Evolutionary conservation across 129 eudicot genomes (phyloP).

Genomic region (Artemisia tridentata): DNA sequence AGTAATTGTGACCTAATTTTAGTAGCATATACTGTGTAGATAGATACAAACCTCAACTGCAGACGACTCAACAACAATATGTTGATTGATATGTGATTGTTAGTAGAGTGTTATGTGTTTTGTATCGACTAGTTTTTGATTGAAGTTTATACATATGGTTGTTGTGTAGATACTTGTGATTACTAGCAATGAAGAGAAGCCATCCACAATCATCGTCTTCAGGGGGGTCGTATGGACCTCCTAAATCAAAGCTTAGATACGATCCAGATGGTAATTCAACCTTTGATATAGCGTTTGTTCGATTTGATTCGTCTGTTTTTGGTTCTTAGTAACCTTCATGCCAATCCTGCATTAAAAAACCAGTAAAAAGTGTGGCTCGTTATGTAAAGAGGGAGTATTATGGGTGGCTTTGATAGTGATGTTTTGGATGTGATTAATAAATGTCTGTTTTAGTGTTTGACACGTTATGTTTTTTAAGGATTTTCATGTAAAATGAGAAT

Average conservation of each 20-base stretch:
- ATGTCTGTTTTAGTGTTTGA: too few relatives aligned
- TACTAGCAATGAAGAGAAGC: conserved; percentile 62
- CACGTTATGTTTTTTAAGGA: too few relatives aligned
- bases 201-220: conserved; percentile 68
- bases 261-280: conserved; percentile 48
- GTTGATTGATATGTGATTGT: too few relatives aligned
- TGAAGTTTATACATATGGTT: background rate
- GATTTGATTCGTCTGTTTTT: background rate
- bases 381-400: background rate
- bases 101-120: too few relatives aligned
- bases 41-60: too few relatives aligned
- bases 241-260: conserved; percentile 67
- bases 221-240: conserved; percentile 53
- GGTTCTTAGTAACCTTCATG: background rate
- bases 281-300: too few relatives aligned
- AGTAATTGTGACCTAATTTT: too few relatives aligned
- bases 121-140: background rate
- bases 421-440: too few relatives aligned
- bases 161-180: conserved; percentile 8
- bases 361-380: background rate
- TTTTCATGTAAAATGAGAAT: too few relatives aligned
- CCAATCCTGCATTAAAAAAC: background rate
- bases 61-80: too few relatives aligned
- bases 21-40: too few relatives aligned
- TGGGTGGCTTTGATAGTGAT: background rate